phyloP scores from a whole-genome alignment of 129 eudicot genomes.

The Arctium lappa region DNA sequence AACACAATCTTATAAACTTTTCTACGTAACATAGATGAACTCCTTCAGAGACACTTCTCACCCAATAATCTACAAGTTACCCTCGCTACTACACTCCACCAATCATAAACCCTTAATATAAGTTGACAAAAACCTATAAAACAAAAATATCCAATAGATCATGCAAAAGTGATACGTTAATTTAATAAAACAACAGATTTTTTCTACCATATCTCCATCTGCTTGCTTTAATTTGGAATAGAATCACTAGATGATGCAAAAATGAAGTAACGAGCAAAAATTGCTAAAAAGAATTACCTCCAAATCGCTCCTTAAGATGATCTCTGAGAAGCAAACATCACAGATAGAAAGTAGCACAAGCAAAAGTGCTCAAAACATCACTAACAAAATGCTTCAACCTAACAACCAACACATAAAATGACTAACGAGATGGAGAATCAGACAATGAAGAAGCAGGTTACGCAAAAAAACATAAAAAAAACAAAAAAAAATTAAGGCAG shows the following conservation, averaged over 20 bases:
- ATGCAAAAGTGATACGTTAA: neutral
- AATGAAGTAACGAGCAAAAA: neutral
- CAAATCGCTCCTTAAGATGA: slow-evolving; percentile 85
- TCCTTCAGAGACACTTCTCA: neutral
- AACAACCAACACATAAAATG: too few species aligned
- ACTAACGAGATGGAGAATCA: too few species aligned
- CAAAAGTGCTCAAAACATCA: neutral
- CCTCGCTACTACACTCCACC: neutral
- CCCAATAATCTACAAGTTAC: neutral
- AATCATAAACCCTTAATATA: neutral
- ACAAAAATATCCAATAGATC: neutral
- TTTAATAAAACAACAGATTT: neutral
- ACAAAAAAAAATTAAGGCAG: too few species aligned
- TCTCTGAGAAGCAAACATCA: slow-evolving; percentile 45
- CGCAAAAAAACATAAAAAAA: too few species aligned
- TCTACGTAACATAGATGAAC: neutral
- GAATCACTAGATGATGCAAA: neutral
- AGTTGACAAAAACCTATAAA: neutral
- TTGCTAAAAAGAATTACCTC: slow-evolving; percentile 35
- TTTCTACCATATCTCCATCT: neutral
- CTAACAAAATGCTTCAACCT: too few species aligned
- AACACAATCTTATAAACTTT: neutral
- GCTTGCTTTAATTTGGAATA: neutral
- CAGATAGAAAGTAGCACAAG: slow-evolving; percentile 28
- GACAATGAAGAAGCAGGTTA: too few species aligned